A percentile compares a stretch with the other conserved stretches of the same genome.
These are phyloP conservation scores for Candida jianshihensis DNA, from an alignment of 805 yeast species.

Conservation along the genomic window DNA sequence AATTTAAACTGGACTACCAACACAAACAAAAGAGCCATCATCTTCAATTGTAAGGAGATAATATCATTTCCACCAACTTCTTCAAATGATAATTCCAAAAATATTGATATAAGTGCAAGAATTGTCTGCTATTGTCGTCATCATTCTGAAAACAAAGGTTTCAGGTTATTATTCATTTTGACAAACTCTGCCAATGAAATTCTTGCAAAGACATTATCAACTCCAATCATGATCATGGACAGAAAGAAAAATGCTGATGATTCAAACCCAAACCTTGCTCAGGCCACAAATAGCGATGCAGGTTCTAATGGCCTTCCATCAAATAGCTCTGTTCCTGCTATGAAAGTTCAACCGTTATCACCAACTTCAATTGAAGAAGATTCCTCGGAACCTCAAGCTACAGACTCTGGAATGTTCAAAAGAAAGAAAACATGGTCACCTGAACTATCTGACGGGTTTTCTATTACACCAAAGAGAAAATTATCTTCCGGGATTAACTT, in stretches of 20 bases:
- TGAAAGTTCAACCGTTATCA: slow-evolving; percentile 35
- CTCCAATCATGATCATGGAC: slow-evolving; percentile 87
- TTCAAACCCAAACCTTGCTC: slow-evolving; percentile 1
- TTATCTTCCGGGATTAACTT: slow-evolving; percentile 19
- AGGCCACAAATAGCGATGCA: slow-evolving; percentile 10
- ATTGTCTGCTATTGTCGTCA: slow-evolving; percentile 95
- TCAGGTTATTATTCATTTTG: slow-evolving; percentile 61
- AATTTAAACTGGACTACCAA: slow-evolving; percentile 72
- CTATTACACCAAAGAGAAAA: slow-evolving; percentile 28
- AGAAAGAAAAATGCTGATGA: slow-evolving; percentile 50
- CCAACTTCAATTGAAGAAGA: slow-evolving; percentile 60
- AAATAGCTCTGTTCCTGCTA: neutral
- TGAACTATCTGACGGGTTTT: slow-evolving; percentile 28
- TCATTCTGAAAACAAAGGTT: slow-evolving; percentile 84
- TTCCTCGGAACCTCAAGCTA: slow-evolving; percentile 43
- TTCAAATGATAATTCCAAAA: slow-evolving; percentile 22
- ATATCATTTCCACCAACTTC: slow-evolving; percentile 61
- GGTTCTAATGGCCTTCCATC: slow-evolving; percentile 12
- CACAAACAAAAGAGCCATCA: slow-evolving; percentile 72
- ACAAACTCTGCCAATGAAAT: slow-evolving; percentile 54
- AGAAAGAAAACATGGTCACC: slow-evolving; percentile 38
- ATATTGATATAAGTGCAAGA: slow-evolving; percentile 54
- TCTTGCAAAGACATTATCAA: slow-evolving; percentile 64
- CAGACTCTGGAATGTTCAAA: slow-evolving; percentile 34
- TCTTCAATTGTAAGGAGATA: slow-evolving; percentile 87